Evolutionary conservation across 2,329 filamentous ascomycete genomes (phyloP).

Genomic region (Phialophora macrospora): DNA sequence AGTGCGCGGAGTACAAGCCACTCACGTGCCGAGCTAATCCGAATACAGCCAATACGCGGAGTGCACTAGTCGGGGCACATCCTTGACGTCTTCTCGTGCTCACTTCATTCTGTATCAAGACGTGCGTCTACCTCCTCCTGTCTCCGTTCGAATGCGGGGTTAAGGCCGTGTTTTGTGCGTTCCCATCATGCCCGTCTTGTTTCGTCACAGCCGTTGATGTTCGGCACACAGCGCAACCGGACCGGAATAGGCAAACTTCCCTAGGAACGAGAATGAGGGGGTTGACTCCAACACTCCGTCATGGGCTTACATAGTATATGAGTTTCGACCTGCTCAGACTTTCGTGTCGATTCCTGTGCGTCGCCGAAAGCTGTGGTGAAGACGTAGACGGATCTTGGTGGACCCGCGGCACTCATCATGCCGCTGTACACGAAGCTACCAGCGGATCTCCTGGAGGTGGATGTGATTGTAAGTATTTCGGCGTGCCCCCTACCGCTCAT

Average conservation of each 20-base stretch:
- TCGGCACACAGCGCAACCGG: background rate
- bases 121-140: background rate
- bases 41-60: too few relatives aligned
- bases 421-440: conserved; percentile 23
- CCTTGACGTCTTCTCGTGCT: background rate
- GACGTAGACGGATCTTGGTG: background rate
- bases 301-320: too few relatives aligned
- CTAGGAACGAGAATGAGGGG: background rate
- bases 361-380: background rate
- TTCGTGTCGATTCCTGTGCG: background rate
- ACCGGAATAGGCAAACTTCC: background rate
- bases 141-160: background rate
- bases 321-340: background rate
- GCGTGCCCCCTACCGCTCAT: background rate
- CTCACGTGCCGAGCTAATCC: background rate
- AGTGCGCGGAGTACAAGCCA: background rate
- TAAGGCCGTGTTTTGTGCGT: background rate
- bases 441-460: conserved; percentile 48
- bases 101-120: background rate
- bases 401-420: conserved; percentile 10
- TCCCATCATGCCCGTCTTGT: background rate
- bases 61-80: background rate
- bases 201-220: background rate
- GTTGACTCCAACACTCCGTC: background rate
- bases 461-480: conserved; percentile 50